Evolutionary conservation across 2,329 filamentous ascomycete species (phyloP).

Genomic region (Curvularia hawaiiensis): DNA sequence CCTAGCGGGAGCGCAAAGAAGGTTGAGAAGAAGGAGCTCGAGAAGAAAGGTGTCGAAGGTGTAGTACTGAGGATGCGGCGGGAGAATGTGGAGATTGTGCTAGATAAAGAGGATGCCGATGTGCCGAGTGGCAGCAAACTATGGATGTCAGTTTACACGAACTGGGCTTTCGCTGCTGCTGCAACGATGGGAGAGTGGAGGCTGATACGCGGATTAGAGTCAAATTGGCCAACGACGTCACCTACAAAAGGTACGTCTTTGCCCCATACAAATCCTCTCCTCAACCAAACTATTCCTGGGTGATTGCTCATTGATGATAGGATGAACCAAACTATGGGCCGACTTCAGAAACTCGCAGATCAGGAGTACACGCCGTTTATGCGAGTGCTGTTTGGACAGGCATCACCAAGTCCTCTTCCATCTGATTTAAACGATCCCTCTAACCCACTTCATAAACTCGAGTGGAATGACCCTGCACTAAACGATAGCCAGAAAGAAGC

Average conservation of each 20-base stretch:
- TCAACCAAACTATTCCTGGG: not conserved
- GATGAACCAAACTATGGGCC: conserved; percentile 68
- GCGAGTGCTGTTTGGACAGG: conserved; percentile 65
- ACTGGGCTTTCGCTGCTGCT: not conserved
- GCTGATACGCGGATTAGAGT: conserved; percentile 56
- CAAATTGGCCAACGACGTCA: conserved; percentile 70
- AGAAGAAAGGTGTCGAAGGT: conserved; percentile 70
- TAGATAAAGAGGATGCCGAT: conserved; percentile 67
- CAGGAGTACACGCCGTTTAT: conserved; percentile 63
- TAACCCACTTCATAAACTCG: conserved; percentile 51
- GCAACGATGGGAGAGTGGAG: conserved; percentile 3
- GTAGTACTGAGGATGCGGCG: conserved; percentile 71
- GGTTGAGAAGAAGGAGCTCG: conserved; percentile 72
- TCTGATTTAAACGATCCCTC: conserved; percentile 51
- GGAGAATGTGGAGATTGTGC: conserved; percentile 66
- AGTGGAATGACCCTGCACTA: conserved; percentile 61
- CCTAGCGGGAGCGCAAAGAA: conserved; percentile 72
- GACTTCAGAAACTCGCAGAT: conserved; percentile 61
- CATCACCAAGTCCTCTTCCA: conserved; percentile 57
- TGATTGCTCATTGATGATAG: conserved; percentile 43
- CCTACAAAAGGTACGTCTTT: conserved; percentile 61
- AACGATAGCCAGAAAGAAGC: conserved; percentile 69
- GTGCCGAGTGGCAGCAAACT: conserved; percentile 60
- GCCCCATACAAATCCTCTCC: conserved; percentile 14
- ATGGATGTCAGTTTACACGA: conserved; percentile 61